These are phyloP conservation scores for Pyrrhoderma lamaoense DNA, from an alignment of 1,284 basidiomycete genomes.

Conservation along the genomic window DNA sequence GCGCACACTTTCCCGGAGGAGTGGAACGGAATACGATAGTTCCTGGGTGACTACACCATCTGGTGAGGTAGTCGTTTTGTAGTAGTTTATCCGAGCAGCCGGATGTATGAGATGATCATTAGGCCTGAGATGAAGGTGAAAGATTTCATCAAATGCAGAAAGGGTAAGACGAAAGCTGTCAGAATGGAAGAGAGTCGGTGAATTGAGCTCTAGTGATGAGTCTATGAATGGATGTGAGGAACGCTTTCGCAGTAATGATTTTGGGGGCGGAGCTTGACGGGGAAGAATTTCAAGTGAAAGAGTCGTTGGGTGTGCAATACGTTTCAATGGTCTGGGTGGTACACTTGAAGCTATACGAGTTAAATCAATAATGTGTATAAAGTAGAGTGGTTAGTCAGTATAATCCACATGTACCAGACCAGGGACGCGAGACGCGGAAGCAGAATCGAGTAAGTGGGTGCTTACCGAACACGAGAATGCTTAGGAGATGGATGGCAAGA, in stretches of 20 bases:
- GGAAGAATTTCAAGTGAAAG: slow-evolving; percentile 62
- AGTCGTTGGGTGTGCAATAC: slow-evolving; percentile 50
- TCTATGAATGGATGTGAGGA: slow-evolving; percentile 24
- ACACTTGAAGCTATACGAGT: slow-evolving; percentile 45
- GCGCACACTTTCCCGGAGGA: slow-evolving; percentile 47
- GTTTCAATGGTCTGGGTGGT: slow-evolving; percentile 47
- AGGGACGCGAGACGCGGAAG: background rate
- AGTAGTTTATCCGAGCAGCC: slow-evolving; percentile 61
- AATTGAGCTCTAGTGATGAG: slow-evolving; percentile 24
- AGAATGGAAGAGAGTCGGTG: slow-evolving; percentile 44
- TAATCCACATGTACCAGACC: slow-evolving; percentile 1
- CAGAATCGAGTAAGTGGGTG: background rate
- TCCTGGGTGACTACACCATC: slow-evolving; percentile 36
- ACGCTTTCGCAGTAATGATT: slow-evolving; percentile 29
- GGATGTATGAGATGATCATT: slow-evolving; percentile 75
- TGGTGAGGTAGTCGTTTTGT: slow-evolving; percentile 31
- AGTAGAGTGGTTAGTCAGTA: background rate
- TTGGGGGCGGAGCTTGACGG: slow-evolving; percentile 31
- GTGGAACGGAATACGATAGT: slow-evolving; percentile 41
- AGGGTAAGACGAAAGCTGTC: slow-evolving; percentile 62
- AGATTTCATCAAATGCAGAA: slow-evolving; percentile 55
- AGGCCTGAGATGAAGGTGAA: slow-evolving; percentile 63
- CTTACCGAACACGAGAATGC: slow-evolving; percentile 7
- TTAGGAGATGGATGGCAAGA: slow-evolving; percentile 23
- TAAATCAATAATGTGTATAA: too few species aligned